These are phyloP conservation scores for Phytophthora europaea DNA, from an alignment of 352 stramenopile species.

Conservation along the genomic window DNA sequence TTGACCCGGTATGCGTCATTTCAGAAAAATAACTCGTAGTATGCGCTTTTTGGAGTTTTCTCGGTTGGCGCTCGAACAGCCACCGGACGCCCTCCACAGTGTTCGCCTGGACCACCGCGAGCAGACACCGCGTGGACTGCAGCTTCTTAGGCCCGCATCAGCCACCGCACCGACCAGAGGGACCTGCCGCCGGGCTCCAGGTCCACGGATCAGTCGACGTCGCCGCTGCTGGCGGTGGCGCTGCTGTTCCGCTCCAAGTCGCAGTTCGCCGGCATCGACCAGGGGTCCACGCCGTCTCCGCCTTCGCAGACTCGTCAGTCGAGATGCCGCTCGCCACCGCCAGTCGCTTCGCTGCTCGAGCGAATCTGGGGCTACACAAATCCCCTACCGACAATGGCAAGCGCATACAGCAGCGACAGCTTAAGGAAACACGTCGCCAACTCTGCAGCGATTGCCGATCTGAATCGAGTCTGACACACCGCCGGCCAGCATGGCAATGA, in stretches of 20 bases:
- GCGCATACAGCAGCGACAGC: too few relatives aligned
- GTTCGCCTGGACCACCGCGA: slow-evolving; percentile 11
- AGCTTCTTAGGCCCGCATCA: slow-evolving; percentile 6
- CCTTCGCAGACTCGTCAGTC: slow-evolving; percentile 18
- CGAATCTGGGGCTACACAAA: too few relatives aligned
- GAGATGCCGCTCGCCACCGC: slow-evolving; percentile 7
- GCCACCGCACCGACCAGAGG: slow-evolving; percentile 17
- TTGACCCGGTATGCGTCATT: too few relatives aligned
- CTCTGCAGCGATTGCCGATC: slow-evolving; percentile 70
- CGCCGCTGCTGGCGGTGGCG: slow-evolving; percentile 10
- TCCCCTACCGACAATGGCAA: too few relatives aligned
- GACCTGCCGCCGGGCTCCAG: slow-evolving; percentile 4
- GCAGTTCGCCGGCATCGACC: background rate
- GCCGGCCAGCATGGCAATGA: slow-evolving; percentile 68
- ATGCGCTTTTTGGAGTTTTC: too few relatives aligned
- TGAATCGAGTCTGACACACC: slow-evolving; percentile 72
- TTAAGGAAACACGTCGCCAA: slow-evolving; percentile 69
- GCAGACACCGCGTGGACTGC: slow-evolving; percentile 14
- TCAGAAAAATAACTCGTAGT: too few relatives aligned
- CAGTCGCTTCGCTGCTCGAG: slow-evolving; percentile 5
- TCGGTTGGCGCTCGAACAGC: slow-evolving; percentile 28
- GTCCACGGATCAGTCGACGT: slow-evolving; percentile 10
- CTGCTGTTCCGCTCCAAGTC: slow-evolving; percentile 8
- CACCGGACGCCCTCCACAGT: slow-evolving; percentile 16
- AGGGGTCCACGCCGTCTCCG: background rate